Conservation (phyloP, 2,329 filamentous ascomycete genomes). For the Aureobasidium mangrovei region DNA sequence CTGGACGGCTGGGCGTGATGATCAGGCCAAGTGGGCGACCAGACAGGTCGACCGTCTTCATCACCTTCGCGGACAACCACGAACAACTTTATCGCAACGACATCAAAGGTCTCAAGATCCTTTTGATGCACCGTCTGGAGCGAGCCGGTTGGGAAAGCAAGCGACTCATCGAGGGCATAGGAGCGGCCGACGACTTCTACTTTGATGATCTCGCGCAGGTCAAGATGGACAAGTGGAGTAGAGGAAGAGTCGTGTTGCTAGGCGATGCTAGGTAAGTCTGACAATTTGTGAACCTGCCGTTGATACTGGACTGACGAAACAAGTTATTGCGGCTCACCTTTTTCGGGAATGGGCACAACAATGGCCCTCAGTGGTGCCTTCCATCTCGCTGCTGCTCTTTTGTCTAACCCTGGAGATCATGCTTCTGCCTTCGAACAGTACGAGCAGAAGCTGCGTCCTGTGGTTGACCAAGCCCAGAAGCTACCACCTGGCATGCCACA, state of each 20-base stretch:
- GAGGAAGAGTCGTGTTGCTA: slow-evolving; percentile 24
- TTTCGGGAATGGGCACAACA: slow-evolving; percentile 29
- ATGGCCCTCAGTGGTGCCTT: slow-evolving; percentile 28
- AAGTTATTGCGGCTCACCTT: slow-evolving; percentile 19
- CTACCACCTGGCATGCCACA: slow-evolving; percentile 24
- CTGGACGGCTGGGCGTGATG: slow-evolving; percentile 24
- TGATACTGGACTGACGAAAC: not conserved
- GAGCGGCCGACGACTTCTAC: slow-evolving; percentile 23
- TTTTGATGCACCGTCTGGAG: slow-evolving; percentile 21
- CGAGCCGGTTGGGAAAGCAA: slow-evolving; percentile 25
- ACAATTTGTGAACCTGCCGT: not conserved
- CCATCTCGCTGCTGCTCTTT: slow-evolving; percentile 24
- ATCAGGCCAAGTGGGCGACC: slow-evolving; percentile 21
- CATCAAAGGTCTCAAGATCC: slow-evolving; percentile 17
- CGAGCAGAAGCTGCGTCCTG: slow-evolving; percentile 22
- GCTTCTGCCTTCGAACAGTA: slow-evolving; percentile 21
- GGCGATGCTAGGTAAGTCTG: slow-evolving; percentile 20
- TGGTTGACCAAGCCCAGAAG: slow-evolving; percentile 23
- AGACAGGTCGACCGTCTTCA: slow-evolving; percentile 21
- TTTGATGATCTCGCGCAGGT: slow-evolving; percentile 22
- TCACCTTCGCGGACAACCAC: slow-evolving; percentile 19
- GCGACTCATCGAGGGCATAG: slow-evolving; percentile 31
- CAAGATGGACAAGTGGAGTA: slow-evolving; percentile 25
- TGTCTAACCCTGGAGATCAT: slow-evolving; percentile 16
- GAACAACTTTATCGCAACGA: slow-evolving; percentile 16